Percentiles rank a stretch among this genome's conserved stretches.
These are phyloP conservation scores for Diaporthe sp. DNA, from an alignment of 2,329 filamentous ascomycete species.

Conservation along the genomic window DNA sequence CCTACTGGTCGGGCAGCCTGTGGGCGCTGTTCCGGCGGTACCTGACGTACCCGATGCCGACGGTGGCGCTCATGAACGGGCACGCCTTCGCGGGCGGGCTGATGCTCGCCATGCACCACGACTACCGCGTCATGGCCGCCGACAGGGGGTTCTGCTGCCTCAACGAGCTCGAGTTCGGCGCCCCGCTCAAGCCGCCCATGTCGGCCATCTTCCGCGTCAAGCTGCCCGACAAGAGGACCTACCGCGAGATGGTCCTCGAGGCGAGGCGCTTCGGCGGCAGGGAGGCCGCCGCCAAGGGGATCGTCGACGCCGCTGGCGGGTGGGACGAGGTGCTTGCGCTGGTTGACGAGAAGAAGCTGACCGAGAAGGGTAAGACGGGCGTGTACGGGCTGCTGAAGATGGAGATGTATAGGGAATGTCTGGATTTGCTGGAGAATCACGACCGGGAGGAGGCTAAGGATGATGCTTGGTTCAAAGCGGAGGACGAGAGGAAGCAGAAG, in stretches of 20 bases:
- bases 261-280: constrained; percentile 74
- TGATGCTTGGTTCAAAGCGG: constrained; percentile 54
- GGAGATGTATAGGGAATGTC: constrained; percentile 79
- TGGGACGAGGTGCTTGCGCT: constrained; percentile 73
- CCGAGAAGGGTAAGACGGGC: constrained; percentile 71
- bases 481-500: constrained; percentile 57
- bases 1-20: constrained; percentile 72
- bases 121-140: constrained; percentile 84
- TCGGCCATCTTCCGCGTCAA: constrained; percentile 80
- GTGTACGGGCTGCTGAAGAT: constrained; percentile 80
- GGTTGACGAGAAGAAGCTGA: constrained; percentile 69
- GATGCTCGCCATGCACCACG: constrained; percentile 85
- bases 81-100: constrained; percentile 87
- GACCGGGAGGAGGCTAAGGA: constrained; percentile 64
- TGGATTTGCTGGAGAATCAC: constrained; percentile 67
- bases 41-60: constrained; percentile 84
- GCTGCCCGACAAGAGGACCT: constrained; percentile 62
- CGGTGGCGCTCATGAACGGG: constrained; percentile 81
- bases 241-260: constrained; percentile 78
- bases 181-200: constrained; percentile 81
- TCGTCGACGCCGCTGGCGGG: constrained; percentile 77
- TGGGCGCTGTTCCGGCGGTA: constrained; percentile 76
- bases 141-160: constrained; percentile 80
- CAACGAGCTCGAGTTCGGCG: constrained; percentile 86
- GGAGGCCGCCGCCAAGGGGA: constrained; percentile 73